These are phyloP conservation scores for Quercus lobata DNA, from an alignment of 331 rosid species.

Conservation along the genomic window DNA sequence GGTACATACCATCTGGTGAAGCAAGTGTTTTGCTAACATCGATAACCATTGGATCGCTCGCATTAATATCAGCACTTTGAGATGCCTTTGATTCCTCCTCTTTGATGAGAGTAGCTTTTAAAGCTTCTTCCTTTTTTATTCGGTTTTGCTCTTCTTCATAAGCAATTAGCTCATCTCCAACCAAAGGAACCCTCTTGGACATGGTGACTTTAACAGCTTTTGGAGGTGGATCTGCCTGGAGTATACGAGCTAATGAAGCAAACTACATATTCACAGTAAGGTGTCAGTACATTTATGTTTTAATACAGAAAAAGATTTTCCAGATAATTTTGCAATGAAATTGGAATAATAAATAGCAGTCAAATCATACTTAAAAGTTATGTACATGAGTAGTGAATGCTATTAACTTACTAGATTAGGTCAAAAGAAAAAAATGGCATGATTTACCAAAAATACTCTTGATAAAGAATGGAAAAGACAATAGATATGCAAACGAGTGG, in stretches of 20 bases:
- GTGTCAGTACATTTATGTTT: slow-evolving; percentile 15
- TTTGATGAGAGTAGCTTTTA: slow-evolving; percentile 78
- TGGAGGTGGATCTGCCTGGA: slow-evolving; percentile 98
- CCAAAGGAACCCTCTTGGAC: slow-evolving; percentile 94
- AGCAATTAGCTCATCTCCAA: slow-evolving; percentile 90
- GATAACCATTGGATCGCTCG: slow-evolving; percentile 71
- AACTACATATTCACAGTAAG: slow-evolving; percentile 47
- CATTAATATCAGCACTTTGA: slow-evolving; percentile 48
- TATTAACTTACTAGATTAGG: background rate
- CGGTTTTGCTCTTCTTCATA: slow-evolving; percentile 94
- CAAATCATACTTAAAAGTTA: background rate
- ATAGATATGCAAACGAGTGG: background rate
- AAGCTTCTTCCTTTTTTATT: slow-evolving; percentile 82
- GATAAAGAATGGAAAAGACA: background rate
- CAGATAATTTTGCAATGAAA: background rate
- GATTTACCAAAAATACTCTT: background rate
- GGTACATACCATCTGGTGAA: slow-evolving; percentile 59
- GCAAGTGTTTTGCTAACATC: slow-evolving; percentile 54
- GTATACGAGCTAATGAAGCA: slow-evolving; percentile 94
- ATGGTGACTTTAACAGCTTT: slow-evolving; percentile 93
- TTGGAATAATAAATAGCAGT: background rate
- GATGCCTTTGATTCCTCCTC: slow-evolving; percentile 80
- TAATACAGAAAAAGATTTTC: background rate
- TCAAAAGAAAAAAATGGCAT: background rate
- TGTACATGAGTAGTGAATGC: background rate